Base-by-base conservation (phyloP, 176 grass and related monocot genomes). In the Eleusine coracana region DNA sequence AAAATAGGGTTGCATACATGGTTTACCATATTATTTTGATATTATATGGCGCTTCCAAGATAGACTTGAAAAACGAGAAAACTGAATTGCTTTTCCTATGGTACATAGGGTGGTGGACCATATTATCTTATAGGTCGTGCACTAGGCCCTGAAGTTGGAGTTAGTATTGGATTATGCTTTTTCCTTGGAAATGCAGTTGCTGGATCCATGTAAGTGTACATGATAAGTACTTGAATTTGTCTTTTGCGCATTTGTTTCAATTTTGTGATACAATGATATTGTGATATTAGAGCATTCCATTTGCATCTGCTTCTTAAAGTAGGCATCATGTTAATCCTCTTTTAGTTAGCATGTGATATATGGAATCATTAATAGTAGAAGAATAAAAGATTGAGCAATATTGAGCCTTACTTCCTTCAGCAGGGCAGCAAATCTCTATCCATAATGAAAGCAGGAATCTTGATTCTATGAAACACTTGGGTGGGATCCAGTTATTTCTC, bases 121-220 rank as follows among this genome's bases (percentile, higher is more conserved):
- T 99, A 99, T 87, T 99, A 99, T 92, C 96, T 99, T 52, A 99
- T 99, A 80, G 96, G 96, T 49, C 89, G 96, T 44, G 93, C 96
- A 66, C 91, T 99, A 72, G 96, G 96, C 70, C 96, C 96, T 85
- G 96, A 99, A 96, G 96, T 99, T 89, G 96, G 96, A 93, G 96
- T 99, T 77, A 99, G 96, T 90, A 99, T 99, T 69, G 96, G 96
- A 82, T 87, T 99, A 70, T 99, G 96, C 83, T 99, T 99, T 81
- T 99, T 96, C 80, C 93, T 99, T 70, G 96, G 96, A 76, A 99
- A 99, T 85, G 96, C 96, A 28, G 92, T 99, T 73, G 96, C 96
- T 88, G 96, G 96, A 88, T 66, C 96, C 73, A 92, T 99, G 96
- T 99, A 88, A 87, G 91, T 87, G 77, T 86, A 66, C 25, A 37